Base-by-base conservation (phyloP, 805 yeast species). In the Hyphopichia homilentoma region DNA sequence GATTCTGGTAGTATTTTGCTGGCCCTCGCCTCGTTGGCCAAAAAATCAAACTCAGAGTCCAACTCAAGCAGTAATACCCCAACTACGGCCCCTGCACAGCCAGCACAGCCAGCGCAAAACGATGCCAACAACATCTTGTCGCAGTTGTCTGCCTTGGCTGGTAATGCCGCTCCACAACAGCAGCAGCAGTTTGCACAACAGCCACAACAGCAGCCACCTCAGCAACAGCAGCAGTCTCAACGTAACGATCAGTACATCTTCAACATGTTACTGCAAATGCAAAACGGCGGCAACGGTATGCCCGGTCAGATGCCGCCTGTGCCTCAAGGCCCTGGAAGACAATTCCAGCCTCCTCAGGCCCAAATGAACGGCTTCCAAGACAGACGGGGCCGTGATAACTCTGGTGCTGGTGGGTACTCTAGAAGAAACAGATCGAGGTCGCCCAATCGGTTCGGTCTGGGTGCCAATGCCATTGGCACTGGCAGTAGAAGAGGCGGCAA, bases 1-100 rank as follows among this genome's bases (percentile, higher is more conserved):
- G 79, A 75, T 44, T 75, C 89, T 4, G 75, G 75, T 31, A 74
- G 81, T 30, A 75, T 82, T 36, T 69, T 83, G 41, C 83, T 78
- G 65, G 86, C 85, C 15, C 65, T 80, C 33, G 84, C 86, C 16
- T 70, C 79, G 29, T 67, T 80, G 55, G 82, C 76, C 49, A 67
- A 75, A 59, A 21, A 44, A 42, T 36, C 68, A 38, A 52, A 56
- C 39, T 42, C 70, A 9, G 50, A 50, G 30, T 42, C 54, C 34
- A 52, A 62, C 14, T n/a, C n/a, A n/a, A n/a, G n/a, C n/a, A n/a
- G n/a, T n/a, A n/a, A n/a, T n/a, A 57, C 63, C 24, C 54, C 57
- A 17, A 35, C 47, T 17, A 36, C 63, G 4, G 52, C 48, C 11
- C 36, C 47, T 15, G 56, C 57, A 9, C 44, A 47, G 18, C 57